These are phyloP conservation scores for Grigorovia humatica DNA, from an alignment of 805 yeast genomes.

Conservation along the genomic window DNA sequence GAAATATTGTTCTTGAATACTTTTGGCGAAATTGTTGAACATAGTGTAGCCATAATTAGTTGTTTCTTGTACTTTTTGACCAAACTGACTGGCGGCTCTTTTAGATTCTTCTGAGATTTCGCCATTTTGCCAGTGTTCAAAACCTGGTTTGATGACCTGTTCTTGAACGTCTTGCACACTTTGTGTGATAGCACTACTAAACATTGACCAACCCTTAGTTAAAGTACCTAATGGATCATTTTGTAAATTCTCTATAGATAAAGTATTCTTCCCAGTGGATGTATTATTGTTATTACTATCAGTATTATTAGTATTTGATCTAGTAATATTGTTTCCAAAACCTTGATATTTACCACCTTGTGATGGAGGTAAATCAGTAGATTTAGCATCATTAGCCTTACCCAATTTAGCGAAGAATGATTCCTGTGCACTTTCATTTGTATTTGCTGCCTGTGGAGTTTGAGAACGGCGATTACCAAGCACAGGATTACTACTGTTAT, in stretches of 20 bases:
- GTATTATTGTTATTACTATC: slow-evolving; percentile 10
- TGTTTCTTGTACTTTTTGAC: slow-evolving; percentile 86
- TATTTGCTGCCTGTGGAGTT: slow-evolving; percentile 18
- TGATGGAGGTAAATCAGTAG: slow-evolving; percentile 76
- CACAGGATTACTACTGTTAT: slow-evolving; percentile 19
- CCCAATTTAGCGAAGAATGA: slow-evolving; percentile 76
- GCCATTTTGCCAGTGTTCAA: slow-evolving; percentile 58
- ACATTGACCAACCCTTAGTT: slow-evolving; percentile 87
- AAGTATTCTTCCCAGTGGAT: slow-evolving; percentile 22
- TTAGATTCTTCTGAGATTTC: slow-evolving; percentile 75
- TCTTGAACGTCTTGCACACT: slow-evolving; percentile 81
- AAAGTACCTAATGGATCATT: slow-evolving; percentile 86
- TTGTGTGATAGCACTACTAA: slow-evolving; percentile 75
- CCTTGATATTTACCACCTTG: slow-evolving; percentile 92
- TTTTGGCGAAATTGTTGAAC: slow-evolving; percentile 46
- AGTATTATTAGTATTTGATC: slow-evolving; percentile 7
- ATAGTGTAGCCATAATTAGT: slow-evolving; percentile 65
- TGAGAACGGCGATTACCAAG: slow-evolving; percentile 35
- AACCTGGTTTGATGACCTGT: slow-evolving; percentile 82
- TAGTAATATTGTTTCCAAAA: slow-evolving; percentile 67
- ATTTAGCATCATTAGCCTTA: slow-evolving; percentile 55
- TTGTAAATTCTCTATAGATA: slow-evolving; percentile 61
- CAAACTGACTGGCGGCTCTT: slow-evolving; percentile 94
- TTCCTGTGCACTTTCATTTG: slow-evolving; percentile 49
- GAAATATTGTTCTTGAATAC: slow-evolving; percentile 28